Percentiles rank a stretch among this genome's conserved stretches.
phyloP scores from a whole-genome alignment of 2,329 filamentous ascomycete species.

The Arthroderma sp. region DNA sequence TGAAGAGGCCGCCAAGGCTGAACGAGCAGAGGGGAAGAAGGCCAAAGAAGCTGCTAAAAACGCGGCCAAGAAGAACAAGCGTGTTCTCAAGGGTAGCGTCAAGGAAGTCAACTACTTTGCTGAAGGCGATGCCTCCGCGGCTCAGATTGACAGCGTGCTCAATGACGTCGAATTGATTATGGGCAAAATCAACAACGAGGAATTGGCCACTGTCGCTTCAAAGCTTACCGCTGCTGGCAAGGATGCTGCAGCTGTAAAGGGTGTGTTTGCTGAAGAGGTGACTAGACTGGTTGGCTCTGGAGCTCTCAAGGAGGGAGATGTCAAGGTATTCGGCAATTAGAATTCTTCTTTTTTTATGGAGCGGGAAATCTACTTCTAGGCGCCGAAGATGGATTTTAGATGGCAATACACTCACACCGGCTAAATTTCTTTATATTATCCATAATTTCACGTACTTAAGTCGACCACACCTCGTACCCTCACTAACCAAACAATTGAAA shows the following conservation, averaged over 20 bases:
- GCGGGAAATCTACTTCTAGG: neutral
- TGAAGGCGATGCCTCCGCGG: conserved; percentile 56
- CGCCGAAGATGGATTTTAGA: neutral
- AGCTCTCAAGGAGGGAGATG: conserved; percentile 74
- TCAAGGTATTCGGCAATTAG: conserved; percentile 42
- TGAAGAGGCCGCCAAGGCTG: conserved; percentile 73
- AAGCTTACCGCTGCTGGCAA: conserved; percentile 69
- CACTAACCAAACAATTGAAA: neutral
- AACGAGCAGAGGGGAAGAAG: conserved; percentile 81
- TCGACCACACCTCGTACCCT: neutral
- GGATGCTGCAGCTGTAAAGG: conserved; percentile 73
- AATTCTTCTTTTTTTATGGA: neutral
- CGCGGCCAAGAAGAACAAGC: conserved; percentile 99
- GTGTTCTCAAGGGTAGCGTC: conserved; percentile 80
- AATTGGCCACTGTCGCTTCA: conserved; percentile 69
- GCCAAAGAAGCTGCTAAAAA: conserved; percentile 98
- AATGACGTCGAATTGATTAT: conserved; percentile 78
- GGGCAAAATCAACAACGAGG: conserved; percentile 77
- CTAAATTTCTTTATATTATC: neutral
- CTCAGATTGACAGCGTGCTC: conserved; percentile 70
- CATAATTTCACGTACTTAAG: neutral
- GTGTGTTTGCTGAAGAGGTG: conserved; percentile 65
- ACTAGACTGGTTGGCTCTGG: conserved; percentile 66
- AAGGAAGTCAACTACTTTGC: conserved; percentile 98
- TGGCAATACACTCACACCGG: neutral